Conservation (phyloP, 31 red algal genomes). For the Odonthalia washingtoniensis region DNA sequence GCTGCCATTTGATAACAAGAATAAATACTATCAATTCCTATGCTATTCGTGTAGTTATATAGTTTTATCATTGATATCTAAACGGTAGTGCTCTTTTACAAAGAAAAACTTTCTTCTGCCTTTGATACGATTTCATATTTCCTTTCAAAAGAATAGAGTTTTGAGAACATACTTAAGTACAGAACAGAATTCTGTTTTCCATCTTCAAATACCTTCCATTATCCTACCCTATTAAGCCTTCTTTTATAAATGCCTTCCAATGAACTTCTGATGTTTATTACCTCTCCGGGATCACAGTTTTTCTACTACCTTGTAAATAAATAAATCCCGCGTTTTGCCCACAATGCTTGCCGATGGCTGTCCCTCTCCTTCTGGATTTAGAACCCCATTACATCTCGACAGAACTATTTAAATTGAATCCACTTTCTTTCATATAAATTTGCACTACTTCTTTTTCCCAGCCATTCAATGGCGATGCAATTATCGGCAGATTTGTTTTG, state of each 20-base stretch:
- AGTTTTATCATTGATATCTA: constrained; percentile 10
- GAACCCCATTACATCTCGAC: not conserved
- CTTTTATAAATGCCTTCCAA: constrained; percentile 17
- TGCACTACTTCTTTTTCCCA: no score
- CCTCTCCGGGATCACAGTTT: not conserved
- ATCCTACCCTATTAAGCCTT: constrained; percentile 3
- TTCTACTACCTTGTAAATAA: constrained; percentile 20
- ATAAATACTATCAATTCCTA: not conserved
- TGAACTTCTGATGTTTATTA: constrained; percentile 16
- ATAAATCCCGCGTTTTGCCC: not conserved
- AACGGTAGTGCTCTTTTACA: constrained; percentile 3
- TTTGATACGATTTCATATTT: constrained; percentile 3
- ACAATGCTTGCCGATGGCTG: not conserved
- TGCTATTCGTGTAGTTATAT: not conserved
- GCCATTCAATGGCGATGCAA: no score
- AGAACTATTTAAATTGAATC: not conserved
- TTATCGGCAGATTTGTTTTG: no score
- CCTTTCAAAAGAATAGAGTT: no score
- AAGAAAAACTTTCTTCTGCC: not conserved
- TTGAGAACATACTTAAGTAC: not conserved
- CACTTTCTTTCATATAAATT: not conserved
- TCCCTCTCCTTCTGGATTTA: not conserved
- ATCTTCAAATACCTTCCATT: constrained; percentile 9
- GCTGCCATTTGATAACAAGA: not conserved
- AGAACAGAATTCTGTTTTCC: not conserved